Evolutionary conservation across 2,329 filamentous ascomycete genomes (phyloP).

Genomic region (Zymoseptoria ardabiliae): DNA sequence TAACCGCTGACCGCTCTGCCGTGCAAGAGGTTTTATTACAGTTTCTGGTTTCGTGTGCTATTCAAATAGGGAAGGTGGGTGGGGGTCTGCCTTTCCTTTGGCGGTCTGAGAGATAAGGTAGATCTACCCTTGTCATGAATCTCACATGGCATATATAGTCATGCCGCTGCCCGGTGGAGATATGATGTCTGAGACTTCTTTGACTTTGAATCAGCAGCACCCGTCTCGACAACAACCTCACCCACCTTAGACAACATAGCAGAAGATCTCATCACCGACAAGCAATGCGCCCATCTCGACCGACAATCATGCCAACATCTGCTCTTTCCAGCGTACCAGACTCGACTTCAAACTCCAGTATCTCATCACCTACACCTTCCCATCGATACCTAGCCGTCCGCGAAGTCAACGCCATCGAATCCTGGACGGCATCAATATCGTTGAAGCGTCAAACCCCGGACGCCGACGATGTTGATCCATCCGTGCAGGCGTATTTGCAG

Average conservation of each 20-base stretch:
- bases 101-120: background rate
- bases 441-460: constrained; percentile 7
- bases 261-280: background rate
- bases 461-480: constrained; percentile 15
- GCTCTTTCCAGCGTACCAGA: background rate
- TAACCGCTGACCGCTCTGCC: background rate
- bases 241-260: background rate
- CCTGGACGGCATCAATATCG: constrained; percentile 22
- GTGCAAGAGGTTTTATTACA: background rate
- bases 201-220: background rate
- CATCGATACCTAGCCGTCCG: constrained; percentile 19
- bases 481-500: constrained; percentile 30
- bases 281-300: background rate
- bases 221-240: background rate
- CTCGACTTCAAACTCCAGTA: constrained; percentile 4
- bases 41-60: background rate
- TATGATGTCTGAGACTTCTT: background rate
- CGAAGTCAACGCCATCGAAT: constrained; percentile 22
- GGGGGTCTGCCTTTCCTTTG: background rate
- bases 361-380: background rate
- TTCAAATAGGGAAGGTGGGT: background rate
- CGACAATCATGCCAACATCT: background rate
- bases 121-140: background rate
- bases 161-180: background rate
- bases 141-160: background rate